Evolutionary conservation across 371 early-diverging fungal genomes (phyloP), one percentile per base, ranked within the genome.

Genomic region (Mucor indicus): DNA sequence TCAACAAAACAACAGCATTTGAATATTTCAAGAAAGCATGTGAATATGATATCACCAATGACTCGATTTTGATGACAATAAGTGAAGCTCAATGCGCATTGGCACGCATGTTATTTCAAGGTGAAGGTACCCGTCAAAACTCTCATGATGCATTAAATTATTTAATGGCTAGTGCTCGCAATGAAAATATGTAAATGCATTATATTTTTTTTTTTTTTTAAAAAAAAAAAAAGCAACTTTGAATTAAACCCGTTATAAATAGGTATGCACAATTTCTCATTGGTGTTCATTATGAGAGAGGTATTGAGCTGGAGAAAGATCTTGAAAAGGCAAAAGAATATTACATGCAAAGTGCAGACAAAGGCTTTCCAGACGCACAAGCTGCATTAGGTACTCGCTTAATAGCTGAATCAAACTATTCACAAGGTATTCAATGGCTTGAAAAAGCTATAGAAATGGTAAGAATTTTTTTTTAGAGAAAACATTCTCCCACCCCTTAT

Each of bases 261-360:
- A 75, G 76, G 46, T 72, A 72, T 50, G 72, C 72, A 17, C 76
- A 75, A 31, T 75, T 65, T 25, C 60, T 75, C 4, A 41, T 67
- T 12, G 72, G 76, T 50, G 46, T 72, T 41, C 64, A 72, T 47
- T 67, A 62, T 50, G 70, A 75, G 42, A 37, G 70, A 56, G 76
- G 76, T 22, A 48, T 67, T n/a, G 62, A 57, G 16, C 50, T 63
- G 7, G 22, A 53, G 20, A 55, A 55, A 33, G 63, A 72, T 37
- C 19, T 57, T 11, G 50, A 50, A 39, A 54, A 55, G 37, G 71
- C 69, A 44, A 63, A 54, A 24, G 11, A 58, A 2, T 70, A 63
- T 47, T 66, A 58, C 45, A 22, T 50, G 23, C 43, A 54, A 27
- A 75, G 75, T 50, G 75, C 75, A 10, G 40, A 66, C 8, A 61